A percentile compares a stretch with the other conserved stretches of the same genome.
Conservation (phyloP, 2,329 filamentous ascomycete genomes). For the Arthrobotrys sinensis region DNA sequence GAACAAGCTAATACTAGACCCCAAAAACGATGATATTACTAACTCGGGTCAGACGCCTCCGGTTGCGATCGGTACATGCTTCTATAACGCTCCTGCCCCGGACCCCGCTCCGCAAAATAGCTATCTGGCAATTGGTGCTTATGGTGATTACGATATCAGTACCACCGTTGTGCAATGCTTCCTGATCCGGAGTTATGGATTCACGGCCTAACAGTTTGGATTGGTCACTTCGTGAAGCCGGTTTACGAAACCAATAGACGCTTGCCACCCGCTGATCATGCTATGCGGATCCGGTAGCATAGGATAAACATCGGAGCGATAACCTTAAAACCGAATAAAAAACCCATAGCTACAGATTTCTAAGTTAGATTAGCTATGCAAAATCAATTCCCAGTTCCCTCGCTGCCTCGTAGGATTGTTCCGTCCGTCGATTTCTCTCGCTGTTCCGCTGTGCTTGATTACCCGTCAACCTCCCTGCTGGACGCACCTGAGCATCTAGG, state of each 20-base stretch:
- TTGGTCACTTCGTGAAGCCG: background rate
- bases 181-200: too few relatives aligned
- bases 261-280: too few relatives aligned
- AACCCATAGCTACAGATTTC: background rate
- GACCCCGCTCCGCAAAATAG: background rate
- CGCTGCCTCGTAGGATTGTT: background rate
- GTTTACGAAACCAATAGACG: too few relatives aligned
- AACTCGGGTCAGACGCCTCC: background rate
- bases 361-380: background rate
- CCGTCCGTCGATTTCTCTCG: background rate
- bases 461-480: background rate
- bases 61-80: background rate
- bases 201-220: background rate
- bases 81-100: background rate
- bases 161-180: background rate
- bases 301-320: too few relatives aligned
- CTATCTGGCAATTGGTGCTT: background rate
- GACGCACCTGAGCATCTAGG: background rate
- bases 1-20: background rate
- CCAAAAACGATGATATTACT: background rate
- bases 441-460: background rate
- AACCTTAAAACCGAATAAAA: too few relatives aligned
- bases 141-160: background rate
- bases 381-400: slow-evolving; percentile 19
- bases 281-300: too few relatives aligned